Percentiles rank a stretch among this genome's conserved stretches.
Evolutionary conservation across 139 green algal genomes (phyloP).

Genomic region (Chlorella sp.): DNA sequence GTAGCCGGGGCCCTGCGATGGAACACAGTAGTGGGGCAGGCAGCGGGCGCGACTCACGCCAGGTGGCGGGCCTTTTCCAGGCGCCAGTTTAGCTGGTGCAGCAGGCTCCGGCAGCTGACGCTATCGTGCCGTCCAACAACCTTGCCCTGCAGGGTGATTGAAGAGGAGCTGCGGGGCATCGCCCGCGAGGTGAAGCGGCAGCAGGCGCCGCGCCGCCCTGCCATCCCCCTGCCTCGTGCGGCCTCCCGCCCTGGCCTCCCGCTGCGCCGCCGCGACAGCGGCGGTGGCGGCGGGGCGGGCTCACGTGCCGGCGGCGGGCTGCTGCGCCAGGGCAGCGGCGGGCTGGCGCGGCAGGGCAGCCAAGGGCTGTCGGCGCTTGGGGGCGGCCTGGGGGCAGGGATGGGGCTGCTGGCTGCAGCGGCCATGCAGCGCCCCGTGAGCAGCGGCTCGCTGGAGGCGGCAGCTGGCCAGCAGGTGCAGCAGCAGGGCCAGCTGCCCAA

Average conservation of each 20-base stretch:
- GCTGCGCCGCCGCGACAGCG: background rate
- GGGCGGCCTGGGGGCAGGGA: no score
- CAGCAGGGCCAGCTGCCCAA: no score
- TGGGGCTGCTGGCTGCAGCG: background rate
- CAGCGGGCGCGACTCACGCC: no score
- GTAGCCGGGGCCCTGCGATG: background rate
- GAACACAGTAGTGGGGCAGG: no score
- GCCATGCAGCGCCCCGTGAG: background rate
- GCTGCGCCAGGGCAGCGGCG: background rate
- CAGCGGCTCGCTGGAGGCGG: no score
- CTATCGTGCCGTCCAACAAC: background rate
- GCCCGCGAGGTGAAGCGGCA: conserved; percentile 21
- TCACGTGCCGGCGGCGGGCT: background rate
- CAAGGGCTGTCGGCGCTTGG: background rate
- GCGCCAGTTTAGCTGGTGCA: no score
- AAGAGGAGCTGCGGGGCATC: conserved; percentile 17
- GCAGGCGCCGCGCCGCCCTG: conserved; percentile 4
- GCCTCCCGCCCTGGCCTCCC: background rate
- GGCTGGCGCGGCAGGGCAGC: background rate
- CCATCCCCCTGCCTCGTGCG: background rate
- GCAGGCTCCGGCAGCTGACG: background rate
- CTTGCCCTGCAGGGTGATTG: conserved; percentile 16
- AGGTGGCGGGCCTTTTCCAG: no score
- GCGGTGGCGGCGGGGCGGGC: background rate
- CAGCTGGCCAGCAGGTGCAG: no score